Evolutionary conservation across 129 eudicot genomes (phyloP), one percentile per base, ranked within the genome.

Genomic region (Chrysanthemum lavandulifolium): DNA sequence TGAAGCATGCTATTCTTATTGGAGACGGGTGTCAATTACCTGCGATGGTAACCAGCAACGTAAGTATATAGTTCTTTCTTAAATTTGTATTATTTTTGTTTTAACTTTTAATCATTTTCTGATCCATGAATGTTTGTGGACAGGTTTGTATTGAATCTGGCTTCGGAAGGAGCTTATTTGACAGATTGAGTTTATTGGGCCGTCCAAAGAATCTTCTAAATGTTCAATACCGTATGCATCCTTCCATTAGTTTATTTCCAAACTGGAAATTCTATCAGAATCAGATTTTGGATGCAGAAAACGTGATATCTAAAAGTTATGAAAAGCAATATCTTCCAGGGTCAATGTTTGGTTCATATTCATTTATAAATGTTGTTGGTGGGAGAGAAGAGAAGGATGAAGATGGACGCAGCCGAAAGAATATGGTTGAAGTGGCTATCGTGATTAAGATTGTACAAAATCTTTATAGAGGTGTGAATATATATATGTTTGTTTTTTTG

Each of bases 381-480:
- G 96, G 97, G 14, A 79, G 27, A 75, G 96, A 91, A 61, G 92
- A 82, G 52, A 21, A 18, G 6, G 97, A 88, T 29, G 87, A 81
- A 16, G 82, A 73, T 11, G 81, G 80, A 56, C 51, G 72, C 21
- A 84, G 93, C 69, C 56, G 49, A 45, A 83, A 80, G 78, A 91
- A 91, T 67, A 13, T 83, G 81, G 88, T 88, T 69, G 97, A 91
- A 69, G 93, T 88, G 0, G 89, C 89, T 50, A 72, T 82, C 3
- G 79, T 86, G 11, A 56, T 64, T 12, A 86, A 86, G 72, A 74
- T 91, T 18, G 75, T 91, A 48, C 82, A 72, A 27, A 81, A 82
- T 56, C 84, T 91, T 15, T 78, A 72, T 66, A 79, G 78, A 81
- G 89, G 97, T 88, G 25, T 23, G 16, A 11, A 52, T 13, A 3